These are phyloP conservation scores for Daucus carota DNA, from an alignment of 129 eudicot genomes.

Conservation along the genomic window DH1_v3.0 NC_030382.2:47870001-47870500, in stretches of 20 bases:
- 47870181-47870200: neutral
- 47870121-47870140: neutral
- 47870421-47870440: neutral
- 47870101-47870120: neutral
- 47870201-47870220: neutral
- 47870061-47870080: neutral
- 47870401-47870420: neutral
- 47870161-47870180: neutral
- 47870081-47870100: neutral
- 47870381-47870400: neutral
- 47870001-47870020: neutral
- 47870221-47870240: neutral
- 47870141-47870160: neutral
- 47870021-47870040: neutral
- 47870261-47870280: constrained; percentile 49
- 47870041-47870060: neutral
- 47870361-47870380: constrained; percentile 14
- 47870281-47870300: constrained; percentile 41
- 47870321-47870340: constrained; percentile 33
- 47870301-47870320: constrained; percentile 40
- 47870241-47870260: constrained; percentile 49
- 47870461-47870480: constrained; percentile 5
- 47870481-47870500: neutral
- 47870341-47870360: constrained; percentile 27
- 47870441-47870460: neutral